Evolutionary conservation across 2,329 filamentous ascomycete genomes (phyloP).

Genomic region (Tothia fuscella): DNA sequence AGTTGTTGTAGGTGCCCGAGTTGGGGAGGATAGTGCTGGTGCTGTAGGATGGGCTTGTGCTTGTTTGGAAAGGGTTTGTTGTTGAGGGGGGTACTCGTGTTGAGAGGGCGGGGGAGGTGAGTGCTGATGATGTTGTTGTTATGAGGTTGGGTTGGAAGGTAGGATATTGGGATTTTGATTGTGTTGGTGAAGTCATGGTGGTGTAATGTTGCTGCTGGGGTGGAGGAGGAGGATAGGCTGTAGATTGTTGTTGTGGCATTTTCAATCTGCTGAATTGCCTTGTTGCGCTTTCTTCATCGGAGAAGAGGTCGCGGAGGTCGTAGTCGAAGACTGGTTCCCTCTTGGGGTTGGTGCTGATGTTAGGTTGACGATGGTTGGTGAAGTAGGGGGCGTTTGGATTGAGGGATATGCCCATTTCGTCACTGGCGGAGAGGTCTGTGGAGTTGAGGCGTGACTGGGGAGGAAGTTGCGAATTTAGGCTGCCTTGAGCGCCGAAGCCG

Average conservation of each 20-base stretch:
- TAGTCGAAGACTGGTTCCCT: conserved; percentile 41
- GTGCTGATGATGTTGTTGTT: conserved; percentile 12
- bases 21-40: conserved; percentile 11
- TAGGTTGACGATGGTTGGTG: conserved; percentile 3
- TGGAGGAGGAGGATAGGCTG: conserved; percentile 1
- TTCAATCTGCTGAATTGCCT: conserved; percentile 25
- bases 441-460: conserved; percentile 1
- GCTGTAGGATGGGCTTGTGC: conserved; percentile 15
- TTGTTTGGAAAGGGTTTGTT: conserved; percentile 11
- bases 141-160: conserved; percentile 1
- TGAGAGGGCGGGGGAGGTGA: conserved; percentile 14
- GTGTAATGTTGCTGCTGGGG: conserved; percentile 1
- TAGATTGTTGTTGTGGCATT: conserved; percentile 15
- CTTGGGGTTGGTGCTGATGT: neutral
- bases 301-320: conserved; percentile 27
- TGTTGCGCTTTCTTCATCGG: conserved; percentile 28
- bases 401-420: conserved; percentile 1
- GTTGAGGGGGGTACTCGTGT: conserved; percentile 13
- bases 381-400: conserved; percentile 5
- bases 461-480: conserved; percentile 6
- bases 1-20: conserved; percentile 18
- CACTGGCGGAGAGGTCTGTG: neutral
- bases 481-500: conserved; percentile 51
- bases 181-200: neutral
- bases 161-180: neutral